Evolutionary conservation across 2,329 filamentous ascomycete species (phyloP).

Genomic region (Botrytis tulipae): DNA sequence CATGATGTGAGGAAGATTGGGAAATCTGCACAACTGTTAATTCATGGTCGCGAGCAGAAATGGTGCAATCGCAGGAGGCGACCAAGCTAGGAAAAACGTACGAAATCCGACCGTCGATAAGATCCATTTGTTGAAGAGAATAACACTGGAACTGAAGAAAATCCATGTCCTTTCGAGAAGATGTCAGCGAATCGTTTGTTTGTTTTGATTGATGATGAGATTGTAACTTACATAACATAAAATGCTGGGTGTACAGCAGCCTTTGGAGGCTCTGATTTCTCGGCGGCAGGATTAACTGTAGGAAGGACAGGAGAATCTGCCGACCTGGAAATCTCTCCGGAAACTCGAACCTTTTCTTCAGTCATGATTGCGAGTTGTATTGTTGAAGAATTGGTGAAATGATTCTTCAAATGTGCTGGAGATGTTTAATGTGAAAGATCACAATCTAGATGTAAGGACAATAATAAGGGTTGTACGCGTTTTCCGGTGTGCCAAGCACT

Average conservation of each 20-base stretch:
- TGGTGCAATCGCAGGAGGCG: background rate
- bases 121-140: constrained; percentile 99
- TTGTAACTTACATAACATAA: constrained; percentile 66
- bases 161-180: constrained; percentile 74
- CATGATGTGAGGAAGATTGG: constrained; percentile 90
- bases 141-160: constrained; percentile 85
- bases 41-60: constrained; percentile 14
- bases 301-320: constrained; percentile 66
- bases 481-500: constrained; percentile 18
- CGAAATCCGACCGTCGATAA: constrained; percentile 81
- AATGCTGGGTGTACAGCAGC: constrained; percentile 56
- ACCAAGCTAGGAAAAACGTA: constrained; percentile 47
- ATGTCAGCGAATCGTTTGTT: constrained; percentile 23
- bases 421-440: background rate
- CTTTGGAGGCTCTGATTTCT: constrained; percentile 61
- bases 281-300: constrained; percentile 65
- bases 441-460: background rate
- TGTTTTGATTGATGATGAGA: constrained; percentile 1
- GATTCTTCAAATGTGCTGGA: background rate
- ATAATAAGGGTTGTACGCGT: background rate
- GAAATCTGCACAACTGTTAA: constrained; percentile 51
- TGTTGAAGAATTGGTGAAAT: background rate
- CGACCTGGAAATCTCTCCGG: constrained; percentile 68
- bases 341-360: constrained; percentile 81
- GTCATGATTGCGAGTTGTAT: constrained; percentile 49